Evolutionary conservation across 805 yeast genomes (phyloP), one percentile per base, ranked within the genome.

Genomic region (Metschnikowia picachoensis): DNA sequence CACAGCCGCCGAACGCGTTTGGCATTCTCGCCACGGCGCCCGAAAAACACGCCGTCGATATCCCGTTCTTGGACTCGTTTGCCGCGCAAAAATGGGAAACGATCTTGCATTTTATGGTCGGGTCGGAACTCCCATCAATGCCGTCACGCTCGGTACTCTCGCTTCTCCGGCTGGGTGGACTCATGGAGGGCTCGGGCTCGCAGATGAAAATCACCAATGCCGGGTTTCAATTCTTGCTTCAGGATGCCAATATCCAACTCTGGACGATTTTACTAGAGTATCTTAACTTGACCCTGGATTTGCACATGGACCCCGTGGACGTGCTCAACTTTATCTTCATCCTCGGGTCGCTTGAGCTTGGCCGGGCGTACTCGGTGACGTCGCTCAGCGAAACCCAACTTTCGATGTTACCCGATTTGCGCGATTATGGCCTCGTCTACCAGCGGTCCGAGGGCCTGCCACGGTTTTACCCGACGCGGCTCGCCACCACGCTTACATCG

Each of bases 21-120:
- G 96, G 95, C n/a, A 80, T 79, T 37, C 76, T 87, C 31, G 77
- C 81, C 43, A 77, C 78, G 16, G 50, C 49, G 2, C 75, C 33
- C 72, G 83, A 82, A 50, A 76, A 79, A 37, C 77, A 78, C 45
- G 68, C 69, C 29, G 85, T 86, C 4, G 82, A 79, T 39, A 65
- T 82, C n/a, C 76, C 74, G 32, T 85, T 83, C 57, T 70, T 92
- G 39, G 95, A 88, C 55, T 72, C 73, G 34, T 91, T 89, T 66
- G 95, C 97, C 12, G 77, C 89, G 7, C 78, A 76, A 38, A 89
- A 86, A 60, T 94, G 99, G 99, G 99, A 94, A 62, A 80, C 88
- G 8, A 92, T 94, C 55, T 72, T 94, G 57, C 98, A 94, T 72
- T 94, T 85, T 69, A 92, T 94, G 98, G 99, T 94, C 37, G 97